phyloP scores from a whole-genome alignment of 805 yeast species.

The Candida takata region DNA sequence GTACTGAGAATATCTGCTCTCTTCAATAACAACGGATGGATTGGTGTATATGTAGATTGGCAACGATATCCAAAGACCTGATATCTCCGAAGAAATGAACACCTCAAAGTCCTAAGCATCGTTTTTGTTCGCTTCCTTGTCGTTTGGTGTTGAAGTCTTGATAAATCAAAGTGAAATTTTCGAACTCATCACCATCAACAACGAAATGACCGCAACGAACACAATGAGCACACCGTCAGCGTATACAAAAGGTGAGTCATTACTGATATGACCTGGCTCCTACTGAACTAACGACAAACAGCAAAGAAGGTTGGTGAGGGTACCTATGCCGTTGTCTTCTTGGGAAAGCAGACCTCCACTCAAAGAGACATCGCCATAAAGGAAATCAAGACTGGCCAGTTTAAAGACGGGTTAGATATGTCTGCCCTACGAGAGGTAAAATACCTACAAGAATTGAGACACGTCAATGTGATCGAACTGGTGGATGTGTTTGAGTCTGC shows the following conservation, averaged over 20 bases:
- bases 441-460: conserved; percentile 73
- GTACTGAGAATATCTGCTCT: conserved; percentile 36
- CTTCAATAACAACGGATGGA: conserved; percentile 46
- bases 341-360: conserved; percentile 60
- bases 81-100: not conserved
- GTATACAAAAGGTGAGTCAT: conserved; percentile 3
- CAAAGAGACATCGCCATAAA: conserved; percentile 76
- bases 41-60: conserved; percentile 17
- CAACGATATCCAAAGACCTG: conserved; percentile 1
- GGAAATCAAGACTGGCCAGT: conserved; percentile 89
- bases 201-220: conserved; percentile 1
- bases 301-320: conserved; percentile 97
- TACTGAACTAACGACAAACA: conserved; percentile 3
- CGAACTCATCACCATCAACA: not conserved
- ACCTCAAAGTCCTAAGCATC: not conserved
- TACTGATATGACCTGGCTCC: too few relatives aligned
- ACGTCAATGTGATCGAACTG: conserved; percentile 77
- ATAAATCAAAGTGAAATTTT: not conserved
- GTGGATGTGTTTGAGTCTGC: conserved; percentile 76
- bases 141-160: not conserved
- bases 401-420: conserved; percentile 96
- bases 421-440: conserved; percentile 93
- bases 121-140: not conserved
- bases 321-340: conserved; percentile 93
- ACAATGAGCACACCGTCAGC: not conserved